Evolutionary conservation across 306 rosid species (phyloP).

Genomic region (Luffa acutangula): DNA sequence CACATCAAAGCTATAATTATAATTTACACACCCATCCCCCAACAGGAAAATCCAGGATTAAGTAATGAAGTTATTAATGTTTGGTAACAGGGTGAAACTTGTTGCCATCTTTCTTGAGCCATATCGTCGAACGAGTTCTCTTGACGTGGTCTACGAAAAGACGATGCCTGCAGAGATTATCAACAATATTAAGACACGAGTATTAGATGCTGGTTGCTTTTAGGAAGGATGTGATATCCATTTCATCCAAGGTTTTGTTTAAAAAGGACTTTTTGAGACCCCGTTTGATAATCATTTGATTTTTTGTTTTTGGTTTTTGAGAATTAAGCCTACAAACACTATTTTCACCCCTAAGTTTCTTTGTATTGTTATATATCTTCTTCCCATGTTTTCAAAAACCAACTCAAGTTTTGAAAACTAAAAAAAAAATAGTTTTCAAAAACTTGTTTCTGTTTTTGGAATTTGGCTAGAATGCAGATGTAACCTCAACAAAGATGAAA

Average conservation of each 20-base stretch:
- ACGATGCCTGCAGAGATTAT: constrained; percentile 39
- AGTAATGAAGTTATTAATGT: not conserved
- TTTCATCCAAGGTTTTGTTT: not conserved
- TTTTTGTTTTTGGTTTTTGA: too few relatives aligned
- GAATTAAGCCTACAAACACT: not conserved
- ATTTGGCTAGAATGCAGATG: too few relatives aligned
- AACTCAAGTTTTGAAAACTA: too few relatives aligned
- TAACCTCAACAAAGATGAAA: too few relatives aligned
- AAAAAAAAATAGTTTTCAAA: too few relatives aligned
- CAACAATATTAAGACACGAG: not conserved
- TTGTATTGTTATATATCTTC: too few relatives aligned
- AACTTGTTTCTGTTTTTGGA: too few relatives aligned
- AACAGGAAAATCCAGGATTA: not conserved
- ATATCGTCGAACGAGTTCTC: constrained; percentile 78
- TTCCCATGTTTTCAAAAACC: too few relatives aligned
- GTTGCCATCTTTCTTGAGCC: constrained; percentile 69
- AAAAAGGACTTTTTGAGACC: too few relatives aligned
- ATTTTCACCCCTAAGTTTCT: too few relatives aligned
- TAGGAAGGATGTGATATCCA: not conserved
- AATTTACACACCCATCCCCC: not conserved
- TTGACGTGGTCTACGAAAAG: constrained; percentile 61
- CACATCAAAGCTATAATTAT: not conserved
- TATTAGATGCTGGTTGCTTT: not conserved
- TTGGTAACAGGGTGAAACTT: constrained; percentile 36
- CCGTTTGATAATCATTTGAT: too few relatives aligned